phyloP scores from a whole-genome alignment of 1,284 basidiomycete genomes.

The Fomes fomentarius region DNA sequence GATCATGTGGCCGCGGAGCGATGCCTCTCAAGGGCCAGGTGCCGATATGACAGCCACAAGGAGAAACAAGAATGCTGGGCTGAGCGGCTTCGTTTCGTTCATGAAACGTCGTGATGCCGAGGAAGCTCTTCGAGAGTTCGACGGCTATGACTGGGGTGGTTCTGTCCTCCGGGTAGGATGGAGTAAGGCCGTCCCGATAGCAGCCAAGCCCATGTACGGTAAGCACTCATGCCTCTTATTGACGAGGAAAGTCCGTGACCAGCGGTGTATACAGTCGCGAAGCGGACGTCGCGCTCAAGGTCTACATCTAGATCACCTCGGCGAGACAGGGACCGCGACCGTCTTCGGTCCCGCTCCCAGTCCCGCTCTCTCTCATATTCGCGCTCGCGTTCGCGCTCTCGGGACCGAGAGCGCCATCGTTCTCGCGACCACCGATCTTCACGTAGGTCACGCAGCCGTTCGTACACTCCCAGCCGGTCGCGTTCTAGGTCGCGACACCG shows the following conservation, averaged over 20 bases:
- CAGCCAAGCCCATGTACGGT: slow-evolving; percentile 83
- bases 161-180: slow-evolving; percentile 86
- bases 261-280: slow-evolving; percentile 31
- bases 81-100: slow-evolving; percentile 95
- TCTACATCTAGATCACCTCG: slow-evolving; percentile 33
- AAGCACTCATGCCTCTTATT: slow-evolving; percentile 28
- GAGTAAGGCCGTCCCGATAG: slow-evolving; percentile 94
- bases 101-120: slow-evolving; percentile 94
- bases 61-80: slow-evolving; percentile 66
- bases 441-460: slow-evolving; percentile 44
- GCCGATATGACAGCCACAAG: slow-evolving; percentile 75
- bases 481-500: slow-evolving; percentile 43
- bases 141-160: slow-evolving; percentile 93
- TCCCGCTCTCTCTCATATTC: slow-evolving; percentile 52
- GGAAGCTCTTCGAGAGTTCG: slow-evolving; percentile 80
- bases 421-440: slow-evolving; percentile 40
- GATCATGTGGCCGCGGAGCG: slow-evolving; percentile 93
- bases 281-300: slow-evolving; percentile 30
- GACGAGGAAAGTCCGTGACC: not conserved
- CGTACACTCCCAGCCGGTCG: slow-evolving; percentile 40
- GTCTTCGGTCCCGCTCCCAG: slow-evolving; percentile 22
- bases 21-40: slow-evolving; percentile 65
- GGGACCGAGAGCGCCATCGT: slow-evolving; percentile 46
- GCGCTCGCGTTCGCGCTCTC: slow-evolving; percentile 52
- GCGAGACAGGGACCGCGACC: slow-evolving; percentile 22